These are phyloP conservation scores for Graphilbum sp. DNA, from an alignment of 2,329 filamentous ascomycete genomes.

Conservation along the genomic window DNA sequence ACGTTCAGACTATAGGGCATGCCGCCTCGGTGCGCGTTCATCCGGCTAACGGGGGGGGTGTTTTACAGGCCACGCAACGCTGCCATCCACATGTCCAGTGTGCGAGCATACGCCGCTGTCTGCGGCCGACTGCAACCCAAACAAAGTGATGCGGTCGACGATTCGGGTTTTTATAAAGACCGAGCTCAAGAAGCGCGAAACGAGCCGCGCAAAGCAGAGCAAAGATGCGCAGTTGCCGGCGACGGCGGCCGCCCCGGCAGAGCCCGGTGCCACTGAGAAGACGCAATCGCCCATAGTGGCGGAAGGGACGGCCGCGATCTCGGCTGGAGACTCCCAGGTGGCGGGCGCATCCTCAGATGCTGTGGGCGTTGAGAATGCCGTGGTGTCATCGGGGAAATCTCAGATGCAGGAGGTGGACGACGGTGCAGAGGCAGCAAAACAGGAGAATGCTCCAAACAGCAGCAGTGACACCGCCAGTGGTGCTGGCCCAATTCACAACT, in stretches of 20 bases:
- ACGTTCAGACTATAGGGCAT: slow-evolving; percentile 17
- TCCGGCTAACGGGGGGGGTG: too few relatives aligned
- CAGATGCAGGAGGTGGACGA: slow-evolving; percentile 5
- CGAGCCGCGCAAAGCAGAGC: slow-evolving; percentile 34
- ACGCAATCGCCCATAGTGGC: slow-evolving; percentile 1
- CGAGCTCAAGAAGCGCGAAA: slow-evolving; percentile 76
- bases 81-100: slow-evolving; percentile 71
- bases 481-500: slow-evolving; percentile 5
- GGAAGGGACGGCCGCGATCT: slow-evolving; percentile 2
- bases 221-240: slow-evolving; percentile 21
- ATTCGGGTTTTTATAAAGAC: slow-evolving; percentile 83
- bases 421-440: slow-evolving; percentile 3
- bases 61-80: slow-evolving; percentile 46
- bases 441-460: slow-evolving; percentile 3
- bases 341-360: slow-evolving; percentile 1
- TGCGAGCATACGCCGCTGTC: slow-evolving; percentile 87
- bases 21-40: too few relatives aligned
- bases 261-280: neutral
- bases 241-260: slow-evolving; percentile 24
- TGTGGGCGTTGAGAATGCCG: slow-evolving; percentile 4
- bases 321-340: slow-evolving; percentile 5
- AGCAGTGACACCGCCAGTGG: slow-evolving; percentile 1
- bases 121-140: slow-evolving; percentile 69
- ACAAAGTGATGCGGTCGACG: slow-evolving; percentile 83
- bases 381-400: slow-evolving; percentile 2